Base-by-base conservation (phyloP, 805 yeast genomes). In the Candida orba region DNA sequence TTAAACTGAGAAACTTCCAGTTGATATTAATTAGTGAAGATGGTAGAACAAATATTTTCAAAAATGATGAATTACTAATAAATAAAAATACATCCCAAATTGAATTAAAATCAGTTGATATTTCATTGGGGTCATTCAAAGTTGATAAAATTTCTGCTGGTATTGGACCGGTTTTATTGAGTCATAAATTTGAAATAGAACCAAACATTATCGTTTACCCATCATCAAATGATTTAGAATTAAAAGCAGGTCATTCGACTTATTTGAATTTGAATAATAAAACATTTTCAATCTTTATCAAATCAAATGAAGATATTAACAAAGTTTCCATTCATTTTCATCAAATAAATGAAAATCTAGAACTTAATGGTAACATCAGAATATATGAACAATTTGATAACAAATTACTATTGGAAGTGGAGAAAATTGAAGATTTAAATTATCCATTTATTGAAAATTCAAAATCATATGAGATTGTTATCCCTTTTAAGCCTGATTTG, bases 121-220 rank as follows among this genome's bases (percentile, higher is more conserved):
- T 72, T 39, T 48, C 56, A 3, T 49, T 63, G 15, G 78, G 77
- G 1, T 22, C 47, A 2, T 67, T 73, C 46, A 54, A 48, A 6
- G 52, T 65, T 4, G 45, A 52, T 9, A 37, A 49, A 8, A 42
- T 68, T n/a, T 50, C 46, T 13, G 52, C 63, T 15, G 45, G 41
- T 5, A 39, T 60, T 20, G 59, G 60, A 6, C 54, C 57, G 20
- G 52, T 64, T 15, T 27, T 49, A 1, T 46, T 70, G 10, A 31
- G 42, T 1, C 58, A 65, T 39, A 46, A 47, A 3, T 48, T 52
- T 1, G 35, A 41, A 6, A 6, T 8, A 2, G 29, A 25, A 2
- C 10, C n/a, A 8, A 44, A 39, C 0, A 39, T 56, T 15, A 35
- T 32, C n/a, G 36, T 52, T 2, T 49, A 40, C 30, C 52, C 54